Evolutionary conservation across 108 stramenopile species (phyloP).

Genomic region (Licmophora abbreviata): DNA sequence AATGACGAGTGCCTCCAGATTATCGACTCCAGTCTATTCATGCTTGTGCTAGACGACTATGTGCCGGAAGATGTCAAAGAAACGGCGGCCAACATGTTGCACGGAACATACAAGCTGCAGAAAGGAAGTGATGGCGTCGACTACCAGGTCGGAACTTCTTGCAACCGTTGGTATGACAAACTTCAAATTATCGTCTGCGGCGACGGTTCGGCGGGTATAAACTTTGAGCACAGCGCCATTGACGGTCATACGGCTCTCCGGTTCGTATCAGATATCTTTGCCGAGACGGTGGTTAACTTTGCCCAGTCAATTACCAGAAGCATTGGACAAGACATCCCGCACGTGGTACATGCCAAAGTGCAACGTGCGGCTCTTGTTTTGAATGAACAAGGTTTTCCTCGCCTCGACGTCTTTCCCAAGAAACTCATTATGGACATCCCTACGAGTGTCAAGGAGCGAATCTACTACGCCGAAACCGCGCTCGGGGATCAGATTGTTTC

Average conservation of each 20-base stretch:
- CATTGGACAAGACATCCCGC: constrained; percentile 47
- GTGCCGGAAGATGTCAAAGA: constrained; percentile 58
- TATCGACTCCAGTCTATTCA: constrained; percentile 78
- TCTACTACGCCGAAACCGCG: constrained; percentile 72
- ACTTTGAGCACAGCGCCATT: constrained; percentile 85
- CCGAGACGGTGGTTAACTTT: constrained; percentile 76
- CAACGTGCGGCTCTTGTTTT: constrained; percentile 29
- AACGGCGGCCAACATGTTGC: constrained; percentile 78
- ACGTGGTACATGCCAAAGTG: constrained; percentile 58
- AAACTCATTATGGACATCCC: constrained; percentile 66
- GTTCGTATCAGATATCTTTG: constrained; percentile 79
- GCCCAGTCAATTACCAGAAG: constrained; percentile 79
- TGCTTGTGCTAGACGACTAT: constrained; percentile 74
- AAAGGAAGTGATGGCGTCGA: constrained; percentile 11
- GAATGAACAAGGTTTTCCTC: background rate
- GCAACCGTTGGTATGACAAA: constrained; percentile 89
- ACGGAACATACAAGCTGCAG: constrained; percentile 63
- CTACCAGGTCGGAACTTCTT: constrained; percentile 60
- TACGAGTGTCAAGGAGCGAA: constrained; percentile 41
- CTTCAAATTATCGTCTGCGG: constrained; percentile 59
- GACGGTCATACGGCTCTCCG: constrained; percentile 85
- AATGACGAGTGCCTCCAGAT: constrained; percentile 55
- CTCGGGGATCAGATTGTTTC: constrained; percentile 73
- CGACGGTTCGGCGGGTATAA: constrained; percentile 53
- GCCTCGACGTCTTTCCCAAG: constrained; percentile 56